Evolutionary conservation across 2,329 filamentous ascomycete species (phyloP).

Genomic region (Fusarium xylarioides): DNA sequence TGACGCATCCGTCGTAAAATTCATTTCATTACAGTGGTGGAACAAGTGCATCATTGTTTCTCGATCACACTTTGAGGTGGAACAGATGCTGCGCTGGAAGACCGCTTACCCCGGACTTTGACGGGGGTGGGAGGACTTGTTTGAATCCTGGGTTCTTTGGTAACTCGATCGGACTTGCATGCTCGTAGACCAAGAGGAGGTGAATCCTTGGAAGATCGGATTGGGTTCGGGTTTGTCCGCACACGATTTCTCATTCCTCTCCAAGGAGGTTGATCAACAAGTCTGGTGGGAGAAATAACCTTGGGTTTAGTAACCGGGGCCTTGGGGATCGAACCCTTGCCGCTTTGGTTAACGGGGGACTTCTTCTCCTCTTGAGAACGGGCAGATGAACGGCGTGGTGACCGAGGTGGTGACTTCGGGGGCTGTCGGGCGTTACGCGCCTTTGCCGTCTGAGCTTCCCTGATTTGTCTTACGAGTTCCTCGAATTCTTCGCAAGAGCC

Average conservation of each 20-base stretch:
- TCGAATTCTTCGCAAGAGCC: slow-evolving; percentile 45
- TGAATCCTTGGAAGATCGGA: neutral
- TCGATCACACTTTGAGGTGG: neutral
- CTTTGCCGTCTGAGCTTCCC: neutral
- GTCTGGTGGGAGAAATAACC: neutral
- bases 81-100: neutral
- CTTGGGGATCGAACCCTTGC: neutral
- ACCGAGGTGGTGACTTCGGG: neutral
- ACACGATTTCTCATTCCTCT: slow-evolving; percentile 12
- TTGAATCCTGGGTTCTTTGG: slow-evolving; percentile 18
- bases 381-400: neutral
- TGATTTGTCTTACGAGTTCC: slow-evolving; percentile 30
- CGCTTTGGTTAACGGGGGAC: neutral
- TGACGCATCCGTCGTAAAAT: slow-evolving; percentile 34
- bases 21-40: slow-evolving; percentile 38
- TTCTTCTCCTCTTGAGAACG: neutral
- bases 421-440: neutral
- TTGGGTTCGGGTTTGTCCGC: neutral
- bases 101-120: slow-evolving; percentile 31
- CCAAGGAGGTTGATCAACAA: slow-evolving; percentile 19
- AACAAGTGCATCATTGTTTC: slow-evolving; percentile 21
- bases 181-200: neutral
- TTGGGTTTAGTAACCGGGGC: neutral
- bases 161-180: neutral
- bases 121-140: slow-evolving; percentile 8